Evolutionary conservation across 1,284 basidiomycete species (phyloP), one percentile per base, ranked within the genome.

Genomic region (Microbotryomycetes sp.): DNA sequence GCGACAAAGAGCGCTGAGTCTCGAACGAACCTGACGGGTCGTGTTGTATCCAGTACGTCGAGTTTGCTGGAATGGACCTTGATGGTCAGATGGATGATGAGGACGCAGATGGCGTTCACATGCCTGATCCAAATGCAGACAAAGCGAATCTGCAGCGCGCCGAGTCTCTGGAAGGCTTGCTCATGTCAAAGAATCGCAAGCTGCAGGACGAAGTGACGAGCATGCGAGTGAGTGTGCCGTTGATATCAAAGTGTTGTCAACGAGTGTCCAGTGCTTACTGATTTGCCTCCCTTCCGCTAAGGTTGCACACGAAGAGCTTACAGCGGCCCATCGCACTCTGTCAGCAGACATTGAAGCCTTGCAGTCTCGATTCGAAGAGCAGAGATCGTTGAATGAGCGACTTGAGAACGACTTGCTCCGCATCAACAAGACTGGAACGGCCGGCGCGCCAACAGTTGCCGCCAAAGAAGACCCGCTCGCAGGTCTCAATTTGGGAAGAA

Each of bases 161-260:
- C 25, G 87, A 86, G 74, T 89, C 92, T 0, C 82, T 98, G 1
- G 94, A 98, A 76, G 84, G 85, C 28, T 83, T 97, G 1, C 82
- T 98, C 29, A 89, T 93, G 2, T 86, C 84, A 54, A 97, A 97
- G 80, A 98, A 97, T 77, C 89, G 90, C 72, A 85, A 88, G 52
- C 83, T 98, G n/a, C 82, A 92, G 49, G 92, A 97, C 70, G 92
- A 97, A 73, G 78, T 97, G 47, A 94, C 94, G 3, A 91, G 86
- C 69, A 84, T 97, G 71, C 81, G 93, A 60, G 90, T 90, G 70
- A 22, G 82, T 74, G 26, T 23, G 31, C 30, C 50, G 45, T 60
- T 49, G n/a, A 59, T 32, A 19, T 25, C 46, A 36, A 53, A 46
- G 59, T 50, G 26, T 56, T 31, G 19, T 25, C n/a, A 19, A 47